Evolutionary conservation across 2,329 filamentous ascomycete species (phyloP).

Genomic region (Malbranchea zuffiana): DNA sequence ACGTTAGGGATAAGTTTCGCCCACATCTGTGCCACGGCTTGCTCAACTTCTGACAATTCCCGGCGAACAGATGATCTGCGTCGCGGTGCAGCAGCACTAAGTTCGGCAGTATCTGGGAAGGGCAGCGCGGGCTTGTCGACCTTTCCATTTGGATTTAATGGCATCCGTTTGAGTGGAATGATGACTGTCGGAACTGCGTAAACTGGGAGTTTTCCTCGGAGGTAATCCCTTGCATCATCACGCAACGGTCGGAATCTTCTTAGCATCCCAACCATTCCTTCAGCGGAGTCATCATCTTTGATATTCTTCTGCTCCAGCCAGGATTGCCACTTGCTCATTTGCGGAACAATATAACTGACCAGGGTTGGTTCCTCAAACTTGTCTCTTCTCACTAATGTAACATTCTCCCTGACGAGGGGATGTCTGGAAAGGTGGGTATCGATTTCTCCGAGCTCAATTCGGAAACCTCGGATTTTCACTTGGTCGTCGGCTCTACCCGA

Average conservation of each 20-base stretch:
- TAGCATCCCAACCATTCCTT: slow-evolving; percentile 45
- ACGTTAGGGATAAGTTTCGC: slow-evolving; percentile 56
- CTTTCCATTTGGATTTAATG: slow-evolving; percentile 78
- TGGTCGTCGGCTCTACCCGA: slow-evolving; percentile 76
- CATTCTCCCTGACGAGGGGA: slow-evolving; percentile 68
- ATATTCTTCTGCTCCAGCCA: slow-evolving; percentile 51
- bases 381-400: slow-evolving; percentile 74
- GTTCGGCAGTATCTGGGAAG: slow-evolving; percentile 64
- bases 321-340: slow-evolving; percentile 59
- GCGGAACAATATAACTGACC: slow-evolving; percentile 83
- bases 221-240: slow-evolving; percentile 22
- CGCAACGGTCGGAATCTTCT: slow-evolving; percentile 52
- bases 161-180: slow-evolving; percentile 60
- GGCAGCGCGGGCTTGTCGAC: slow-evolving; percentile 69
- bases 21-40: slow-evolving; percentile 61
- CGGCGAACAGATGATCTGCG: slow-evolving; percentile 40
- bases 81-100: slow-evolving; percentile 46
- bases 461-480: slow-evolving; percentile 91
- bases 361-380: slow-evolving; percentile 75
- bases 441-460: slow-evolving; percentile 90
- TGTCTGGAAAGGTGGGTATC: slow-evolving; percentile 69
- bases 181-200: slow-evolving; percentile 68
- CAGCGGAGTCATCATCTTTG: slow-evolving; percentile 41
- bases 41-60: slow-evolving; percentile 49
- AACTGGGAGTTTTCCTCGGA: slow-evolving; percentile 56